Percentiles rank a stretch among this genome's conserved stretches.
These are phyloP conservation scores for Volvariella volvacea DNA, from an alignment of 1,284 basidiomycete genomes.

Conservation along the genomic window DNA sequence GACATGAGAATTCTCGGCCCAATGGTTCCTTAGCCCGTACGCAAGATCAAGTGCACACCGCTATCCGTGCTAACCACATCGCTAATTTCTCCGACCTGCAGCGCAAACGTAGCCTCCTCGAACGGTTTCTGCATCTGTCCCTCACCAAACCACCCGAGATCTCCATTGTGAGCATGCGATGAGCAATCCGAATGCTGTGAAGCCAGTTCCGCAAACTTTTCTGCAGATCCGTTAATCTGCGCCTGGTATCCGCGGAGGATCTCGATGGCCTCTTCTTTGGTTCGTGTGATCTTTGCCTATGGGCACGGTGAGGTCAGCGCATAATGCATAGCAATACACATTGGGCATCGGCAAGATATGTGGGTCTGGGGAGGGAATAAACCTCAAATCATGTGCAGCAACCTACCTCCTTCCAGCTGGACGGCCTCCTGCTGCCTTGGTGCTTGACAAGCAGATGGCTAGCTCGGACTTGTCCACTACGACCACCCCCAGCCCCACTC, in stretches of 20 bases:
- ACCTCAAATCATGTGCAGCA: background rate
- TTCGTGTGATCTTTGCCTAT: constrained; percentile 78
- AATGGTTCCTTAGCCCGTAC: constrained; percentile 80
- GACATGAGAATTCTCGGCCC: no score
- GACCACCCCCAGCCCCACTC: constrained; percentile 14
- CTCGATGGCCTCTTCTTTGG: constrained; percentile 84
- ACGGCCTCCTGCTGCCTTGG: constrained; percentile 76
- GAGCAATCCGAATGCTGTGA: constrained; percentile 80
- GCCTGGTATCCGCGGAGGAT: constrained; percentile 63
- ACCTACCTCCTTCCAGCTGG: constrained; percentile 89
- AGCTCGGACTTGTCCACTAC: constrained; percentile 68
- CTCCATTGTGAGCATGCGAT: constrained; percentile 74
- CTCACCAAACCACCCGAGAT: constrained; percentile 80
- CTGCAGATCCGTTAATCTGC: constrained; percentile 52
- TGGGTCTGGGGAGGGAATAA: background rate
- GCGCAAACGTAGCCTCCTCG: constrained; percentile 83
- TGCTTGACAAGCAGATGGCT: constrained; percentile 97
- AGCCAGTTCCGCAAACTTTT: constrained; percentile 76
- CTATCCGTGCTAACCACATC: constrained; percentile 88
- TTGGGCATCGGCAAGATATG: background rate
- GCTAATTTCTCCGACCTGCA: constrained; percentile 82
- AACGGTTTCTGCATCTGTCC: constrained; percentile 99
- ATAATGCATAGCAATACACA: constrained; percentile 3
- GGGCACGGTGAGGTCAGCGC: constrained; percentile 1
- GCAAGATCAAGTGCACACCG: constrained; percentile 92